Conservation (phyloP, 371 early-diverging fungal genomes). For the Mortierella sp. region DNA sequence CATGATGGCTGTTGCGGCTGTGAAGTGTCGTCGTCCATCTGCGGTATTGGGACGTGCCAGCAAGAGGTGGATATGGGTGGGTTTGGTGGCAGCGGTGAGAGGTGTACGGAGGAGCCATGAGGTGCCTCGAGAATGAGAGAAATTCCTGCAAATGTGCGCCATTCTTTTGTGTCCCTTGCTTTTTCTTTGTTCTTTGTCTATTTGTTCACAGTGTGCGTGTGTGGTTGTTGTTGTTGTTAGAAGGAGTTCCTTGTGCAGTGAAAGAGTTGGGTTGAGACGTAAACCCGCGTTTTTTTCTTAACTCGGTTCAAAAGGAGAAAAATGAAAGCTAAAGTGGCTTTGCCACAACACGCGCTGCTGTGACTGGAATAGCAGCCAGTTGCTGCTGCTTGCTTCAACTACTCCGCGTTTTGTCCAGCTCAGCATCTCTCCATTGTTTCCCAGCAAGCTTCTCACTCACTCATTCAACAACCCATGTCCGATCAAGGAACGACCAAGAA, state of each 20-base stretch:
- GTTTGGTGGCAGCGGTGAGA: not conserved
- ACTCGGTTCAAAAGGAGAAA: not conserved
- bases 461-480: conserved; percentile 17
- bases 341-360: conserved; percentile 5
- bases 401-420: not conserved
- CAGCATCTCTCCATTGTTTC: not conserved
- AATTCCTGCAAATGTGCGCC: conserved; percentile 25
- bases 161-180: not conserved
- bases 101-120: not conserved
- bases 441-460: not conserved
- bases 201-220: not conserved
- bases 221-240: not conserved
- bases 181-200: not conserved
- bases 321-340: conserved; percentile 10
- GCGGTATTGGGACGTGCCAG: not conserved
- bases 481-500: conserved; percentile 28
- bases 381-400: too few relatives aligned
- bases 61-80: not conserved
- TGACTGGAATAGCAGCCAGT: not conserved
- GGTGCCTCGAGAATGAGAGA: not conserved
- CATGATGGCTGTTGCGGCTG: not conserved
- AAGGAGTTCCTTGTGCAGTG: not conserved
- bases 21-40: not conserved
- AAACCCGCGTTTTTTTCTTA: not conserved
- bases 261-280: not conserved